A percentile compares a stretch with the other conserved stretches of the same genome.
Conservation (phyloP, 495 filamentous ascomycete species). For the Penicilliopsis zonata region DNA sequence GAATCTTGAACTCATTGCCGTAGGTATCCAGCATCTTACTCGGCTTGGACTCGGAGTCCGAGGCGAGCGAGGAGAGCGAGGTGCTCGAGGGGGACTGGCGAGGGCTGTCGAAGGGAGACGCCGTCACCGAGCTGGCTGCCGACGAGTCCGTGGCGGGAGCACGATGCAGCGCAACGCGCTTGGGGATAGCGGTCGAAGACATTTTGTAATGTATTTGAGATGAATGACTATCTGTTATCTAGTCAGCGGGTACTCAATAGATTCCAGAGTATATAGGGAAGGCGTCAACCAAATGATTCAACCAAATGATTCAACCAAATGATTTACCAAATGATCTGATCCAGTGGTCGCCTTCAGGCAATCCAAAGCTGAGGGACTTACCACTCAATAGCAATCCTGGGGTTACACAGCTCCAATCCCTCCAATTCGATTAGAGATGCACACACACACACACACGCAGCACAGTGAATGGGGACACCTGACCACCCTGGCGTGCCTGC, state of each 20-base stretch:
- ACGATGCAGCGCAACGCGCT: slow-evolving; percentile 39
- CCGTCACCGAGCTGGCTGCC: slow-evolving; percentile 46
- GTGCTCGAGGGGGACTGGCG: slow-evolving; percentile 73
- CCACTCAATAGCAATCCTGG: not conserved
- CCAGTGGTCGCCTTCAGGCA: no score
- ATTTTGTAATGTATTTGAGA: slow-evolving; percentile 22
- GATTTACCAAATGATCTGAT: no score
- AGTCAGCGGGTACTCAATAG: no score
- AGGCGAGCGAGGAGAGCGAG: slow-evolving; percentile 80
- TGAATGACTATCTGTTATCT: no score
- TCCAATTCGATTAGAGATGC: no score
- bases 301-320: no score
- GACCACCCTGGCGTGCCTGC: no score
- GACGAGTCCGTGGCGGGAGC: slow-evolving; percentile 45
- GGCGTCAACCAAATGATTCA: no score
- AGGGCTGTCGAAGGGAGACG: slow-evolving; percentile 58
- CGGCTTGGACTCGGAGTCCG: slow-evolving; percentile 25
- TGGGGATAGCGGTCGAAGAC: slow-evolving; percentile 47
- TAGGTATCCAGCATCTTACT: slow-evolving; percentile 55
- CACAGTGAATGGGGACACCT: no score
- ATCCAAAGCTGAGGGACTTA: not conserved
- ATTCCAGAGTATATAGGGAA: no score
- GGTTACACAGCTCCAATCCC: no score
- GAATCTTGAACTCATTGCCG: slow-evolving; percentile 59
- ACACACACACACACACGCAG: no score